Base-by-base conservation (phyloP, 2,329 filamentous ascomycete species). In the Onygenales sp. region DNA sequence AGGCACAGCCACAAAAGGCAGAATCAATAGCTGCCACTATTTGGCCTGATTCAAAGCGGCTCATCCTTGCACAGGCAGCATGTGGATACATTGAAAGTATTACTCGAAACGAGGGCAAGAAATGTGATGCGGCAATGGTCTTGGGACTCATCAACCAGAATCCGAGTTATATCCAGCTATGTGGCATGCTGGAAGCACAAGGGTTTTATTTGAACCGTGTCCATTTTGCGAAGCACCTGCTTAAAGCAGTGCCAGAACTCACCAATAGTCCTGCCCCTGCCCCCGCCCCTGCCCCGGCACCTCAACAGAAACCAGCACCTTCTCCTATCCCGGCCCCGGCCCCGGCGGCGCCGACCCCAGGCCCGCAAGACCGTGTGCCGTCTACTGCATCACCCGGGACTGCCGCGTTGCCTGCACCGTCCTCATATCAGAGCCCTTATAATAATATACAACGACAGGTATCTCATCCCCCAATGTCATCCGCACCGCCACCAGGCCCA, bases 151-250 rank as follows among this genome's bases (percentile, higher is more conserved):
- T 83, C 7, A 69, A 80, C 49, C 61, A 66, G 7, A 81, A 82
- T 57, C 78, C 79, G 2, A 78, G 73, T 2, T 83, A 82, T 57
- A 73, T 75, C 55, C 71, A 78, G 50, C 64, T 83, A 2, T 83
- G 80, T 59, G 72, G 78, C 55, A 68, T 70, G 45, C 63, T 83
- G 5, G 80, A 83, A 56, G 61, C 59, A 1, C 70, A 70, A 58
- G 76, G 75, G 0, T 66, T 80, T 13, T 68, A 63, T 35, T 68
- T 83, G 36, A 75, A 82, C 57, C 70, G 78, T 52, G 73, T 76
- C 5, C 65, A 70, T 0, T 78, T 83, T 58, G 80, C 80, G 9
- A 72, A 75, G 57, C 72, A 71, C 56, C 63, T 83, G 13, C 68
- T 68, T 35, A 62, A 58, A 47, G 60, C 59, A 48, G 61, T 69